phyloP scores from a whole-genome alignment of 371 early-diverging fungal species.

The Gilbertella persicaria region DNA sequence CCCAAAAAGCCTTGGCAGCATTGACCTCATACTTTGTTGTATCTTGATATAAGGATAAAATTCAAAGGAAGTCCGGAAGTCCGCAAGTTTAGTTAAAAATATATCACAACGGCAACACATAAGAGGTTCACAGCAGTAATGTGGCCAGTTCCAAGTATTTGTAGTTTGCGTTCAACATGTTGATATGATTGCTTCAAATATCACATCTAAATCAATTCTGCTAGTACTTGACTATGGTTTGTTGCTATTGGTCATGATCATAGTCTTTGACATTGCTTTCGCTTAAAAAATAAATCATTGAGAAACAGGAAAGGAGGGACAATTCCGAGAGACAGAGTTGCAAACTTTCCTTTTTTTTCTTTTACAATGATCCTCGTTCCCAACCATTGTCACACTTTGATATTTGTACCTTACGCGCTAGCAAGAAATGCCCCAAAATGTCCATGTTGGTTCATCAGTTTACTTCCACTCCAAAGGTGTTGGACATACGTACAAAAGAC shows the following conservation, averaged over 20 bases:
- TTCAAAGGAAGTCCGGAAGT: slow-evolving; percentile 11
- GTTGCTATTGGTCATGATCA: slow-evolving; percentile 21
- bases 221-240: slow-evolving; percentile 19
- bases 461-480: slow-evolving; percentile 22
- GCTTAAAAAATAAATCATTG: slow-evolving; percentile 18
- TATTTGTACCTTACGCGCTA: slow-evolving; percentile 13
- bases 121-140: slow-evolving; percentile 21
- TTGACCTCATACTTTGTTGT: too few relatives aligned
- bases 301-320: slow-evolving; percentile 20
- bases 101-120: slow-evolving; percentile 12
- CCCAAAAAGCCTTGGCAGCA: too few relatives aligned
- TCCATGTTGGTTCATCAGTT: slow-evolving; percentile 20
- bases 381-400: slow-evolving; percentile 17
- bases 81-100: slow-evolving; percentile 9
- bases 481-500: slow-evolving; percentile 18
- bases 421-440: slow-evolving; percentile 23
- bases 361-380: slow-evolving; percentile 18
- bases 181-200: slow-evolving; percentile 20
- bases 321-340: slow-evolving; percentile 16
- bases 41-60: slow-evolving; percentile 1
- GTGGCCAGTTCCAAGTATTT: slow-evolving; percentile 21
- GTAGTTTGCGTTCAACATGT: slow-evolving; percentile 19
- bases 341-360: slow-evolving; percentile 14
- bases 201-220: slow-evolving; percentile 20
- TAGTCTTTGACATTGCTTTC: slow-evolving; percentile 21